Evolutionary conservation across 1,284 basidiomycete genomes (phyloP), one percentile per base, ranked within the genome.

Genomic region (Rugosomyces carneus): DNA sequence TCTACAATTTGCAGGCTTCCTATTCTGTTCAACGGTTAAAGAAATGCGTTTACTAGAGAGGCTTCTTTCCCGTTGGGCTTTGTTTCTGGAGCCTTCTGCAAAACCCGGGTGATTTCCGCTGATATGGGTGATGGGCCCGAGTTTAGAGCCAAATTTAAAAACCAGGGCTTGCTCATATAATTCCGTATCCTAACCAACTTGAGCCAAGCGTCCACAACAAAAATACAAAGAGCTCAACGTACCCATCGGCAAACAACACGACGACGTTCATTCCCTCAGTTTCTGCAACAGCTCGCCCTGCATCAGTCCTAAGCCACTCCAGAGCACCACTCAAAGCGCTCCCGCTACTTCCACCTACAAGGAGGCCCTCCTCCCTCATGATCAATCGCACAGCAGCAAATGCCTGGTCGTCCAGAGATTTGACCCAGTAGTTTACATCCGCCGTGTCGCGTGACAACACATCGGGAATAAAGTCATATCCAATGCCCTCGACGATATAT

Each of bases 141-240:
- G 40, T 73, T 64, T 51, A 86, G 63, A 3, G 81, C 77, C 55
- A 83, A 77, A 49, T 83, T 68, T 52, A 87, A 65, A 67, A 90
- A 90, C 88, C 88, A 91, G 8, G 81, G 75, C 62, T 95, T 96
- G 68, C 88, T 90, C 80, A 98, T 95, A 66, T 98, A 98, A 65
- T 98, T 98, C 50, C 94, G 79, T 47, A 97, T 83, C 2, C 90
- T 90, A 36, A 21, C 44, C 11, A 45, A 21, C 10, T 10, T 29
- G 15, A 13, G 23, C 1, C 44, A 41, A 31, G 37, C 11, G 34
- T 44, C 37, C 21, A 13, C 5, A 18, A 27, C 10, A 19, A 21
- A 24, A n/a, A 15, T 13, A n/a, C 21, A 16, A 26, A 26, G 9
- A 36, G 19, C 5, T n/a, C 36, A 9, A 54, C 83, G 62, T 56